Conservation (phyloP, 495 filamentous ascomycete species). For the Hypoxylon cercidicola region DNA sequence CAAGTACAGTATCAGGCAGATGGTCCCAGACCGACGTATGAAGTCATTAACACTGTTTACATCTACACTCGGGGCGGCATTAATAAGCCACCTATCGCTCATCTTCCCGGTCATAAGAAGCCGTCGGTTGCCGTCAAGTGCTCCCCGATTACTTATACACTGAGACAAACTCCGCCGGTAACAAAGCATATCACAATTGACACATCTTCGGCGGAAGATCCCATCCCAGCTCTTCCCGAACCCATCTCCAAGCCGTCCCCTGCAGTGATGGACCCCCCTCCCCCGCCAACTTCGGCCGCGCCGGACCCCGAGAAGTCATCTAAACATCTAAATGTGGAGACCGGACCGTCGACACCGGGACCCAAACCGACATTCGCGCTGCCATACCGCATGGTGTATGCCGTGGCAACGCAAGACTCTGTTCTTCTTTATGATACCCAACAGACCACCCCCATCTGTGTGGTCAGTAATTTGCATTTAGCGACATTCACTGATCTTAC, state of each 20-base stretch:
- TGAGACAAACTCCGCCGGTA: constrained; percentile 71
- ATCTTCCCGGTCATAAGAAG: constrained; percentile 97
- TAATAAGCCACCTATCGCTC: constrained; percentile 97
- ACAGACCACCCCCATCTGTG: constrained; percentile 88
- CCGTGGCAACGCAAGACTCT: constrained; percentile 96
- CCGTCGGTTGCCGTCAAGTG: constrained; percentile 96
- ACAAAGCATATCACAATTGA: constrained; percentile 94
- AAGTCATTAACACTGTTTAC: constrained; percentile 96
- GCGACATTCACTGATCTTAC: constrained; percentile 96
- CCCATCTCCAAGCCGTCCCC: constrained; percentile 71
- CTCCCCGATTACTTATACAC: constrained; percentile 87
- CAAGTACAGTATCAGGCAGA: constrained; percentile 81
- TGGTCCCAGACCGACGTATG: constrained; percentile 76
- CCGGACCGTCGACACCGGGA: constrained; percentile 59
- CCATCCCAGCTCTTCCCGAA: constrained; percentile 84
- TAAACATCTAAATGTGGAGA: constrained; percentile 62
- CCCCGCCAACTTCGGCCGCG: constrained; percentile 65
- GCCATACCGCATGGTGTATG: constrained; percentile 94
- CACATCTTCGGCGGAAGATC: constrained; percentile 86
- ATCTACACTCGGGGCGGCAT: constrained; percentile 97
- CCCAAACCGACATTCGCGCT: constrained; percentile 80
- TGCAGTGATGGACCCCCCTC: constrained; percentile 85
- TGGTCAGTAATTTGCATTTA: constrained; percentile 96
- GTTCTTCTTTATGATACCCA: constrained; percentile 98
- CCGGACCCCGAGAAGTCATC: constrained; percentile 56